Evolutionary conservation across 768 basidiomycete species (phyloP), one percentile per base, ranked within the genome.

Genomic region (Lyophyllum semitale): DNA sequence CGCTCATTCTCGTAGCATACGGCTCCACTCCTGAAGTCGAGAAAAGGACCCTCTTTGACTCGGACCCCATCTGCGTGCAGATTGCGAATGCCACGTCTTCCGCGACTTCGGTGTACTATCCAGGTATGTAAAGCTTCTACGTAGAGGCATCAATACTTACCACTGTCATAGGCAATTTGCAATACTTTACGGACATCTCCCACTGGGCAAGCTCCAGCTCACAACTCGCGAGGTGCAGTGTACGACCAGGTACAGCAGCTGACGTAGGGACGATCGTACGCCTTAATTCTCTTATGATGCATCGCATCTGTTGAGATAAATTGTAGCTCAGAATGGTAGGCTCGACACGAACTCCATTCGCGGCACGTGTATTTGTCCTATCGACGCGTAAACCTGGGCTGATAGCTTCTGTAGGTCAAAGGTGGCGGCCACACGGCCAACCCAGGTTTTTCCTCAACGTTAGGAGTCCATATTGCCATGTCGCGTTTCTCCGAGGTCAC

Each of bases 361-460:
- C 84, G 11, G 85, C 84, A 53, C 41, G 69, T 59, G n/a, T 12
- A 9, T 17, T 29, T 5, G 38, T 42, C 29, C 9, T 32, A 13
- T 15, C 15, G 27, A 4, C n/a, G 3, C 18, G 11, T 48, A 8
- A 25, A n/a, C 37, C 4, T 25, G 37, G 29, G 44, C 44, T 8
- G 23, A 26, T 15, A 2, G 33, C 2, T 50, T 58, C 27, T 29
- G 9, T 42, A 84, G 84, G 77, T 87, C 50, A 87, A 84, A 65
- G 79, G 84, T n/a, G 85, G 83, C 15, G 85, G 85, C 0, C 85
- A 87, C 64, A 55, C 79, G 0, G 60, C 74, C 2, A 85, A 84
- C 60, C 77, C 74, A 0, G 78, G 78, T 1, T 85, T 85, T 55
- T 84, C 84, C 0, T 87, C 87, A 0, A 87, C 85, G 0, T 57